A percentile compares a stretch with the other conserved stretches of the same genome.
Conservation (phyloP, 1,284 basidiomycete species). For the Somion occarium region DNA sequence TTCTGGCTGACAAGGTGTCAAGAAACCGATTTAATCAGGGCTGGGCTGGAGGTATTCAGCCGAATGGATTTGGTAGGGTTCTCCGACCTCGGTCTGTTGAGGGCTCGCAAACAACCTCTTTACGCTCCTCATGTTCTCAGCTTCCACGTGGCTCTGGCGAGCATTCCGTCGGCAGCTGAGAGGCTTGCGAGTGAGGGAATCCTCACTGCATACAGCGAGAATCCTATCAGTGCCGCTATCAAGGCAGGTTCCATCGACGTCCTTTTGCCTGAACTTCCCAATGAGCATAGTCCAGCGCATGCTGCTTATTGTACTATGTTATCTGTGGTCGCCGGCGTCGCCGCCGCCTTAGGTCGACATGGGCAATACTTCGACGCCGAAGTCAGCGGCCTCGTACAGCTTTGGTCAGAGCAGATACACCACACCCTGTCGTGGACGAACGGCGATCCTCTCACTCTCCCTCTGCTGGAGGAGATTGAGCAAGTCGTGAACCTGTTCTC, state of each 20-base stretch:
- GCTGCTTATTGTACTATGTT: conserved; percentile 84
- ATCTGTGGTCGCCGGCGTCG: conserved; percentile 71
- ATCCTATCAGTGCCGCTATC: conserved; percentile 71
- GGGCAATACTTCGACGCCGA: conserved; percentile 86
- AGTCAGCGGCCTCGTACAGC: conserved; percentile 79
- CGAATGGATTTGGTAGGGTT: conserved; percentile 67
- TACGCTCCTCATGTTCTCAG: conserved; percentile 74
- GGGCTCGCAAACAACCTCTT: conserved; percentile 57
- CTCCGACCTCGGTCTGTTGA: conserved; percentile 56
- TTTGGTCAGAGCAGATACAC: conserved; percentile 80
- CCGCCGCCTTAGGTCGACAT: conserved; percentile 59
- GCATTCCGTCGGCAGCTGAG: conserved; percentile 75
- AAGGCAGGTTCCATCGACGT: conserved; percentile 74
- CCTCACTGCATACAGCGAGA: conserved; percentile 79
- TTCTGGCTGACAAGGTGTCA: conserved; percentile 80
- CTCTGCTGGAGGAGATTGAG: conserved; percentile 78
- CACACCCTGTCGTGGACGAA: conserved; percentile 77
- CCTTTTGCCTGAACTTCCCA: conserved; percentile 61
- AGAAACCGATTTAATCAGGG: conserved; percentile 75
- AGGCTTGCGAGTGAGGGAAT: conserved; percentile 82
- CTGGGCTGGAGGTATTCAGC: conserved; percentile 72
- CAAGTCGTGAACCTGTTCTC: conserved; percentile 74
- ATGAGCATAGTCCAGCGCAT: conserved; percentile 75
- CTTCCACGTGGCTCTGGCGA: conserved; percentile 85
- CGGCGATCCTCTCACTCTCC: conserved; percentile 65